These are phyloP conservation scores for Lathyrus sativus DNA, from an alignment of 306 rosid species.

Conservation along the genomic window DNA sequence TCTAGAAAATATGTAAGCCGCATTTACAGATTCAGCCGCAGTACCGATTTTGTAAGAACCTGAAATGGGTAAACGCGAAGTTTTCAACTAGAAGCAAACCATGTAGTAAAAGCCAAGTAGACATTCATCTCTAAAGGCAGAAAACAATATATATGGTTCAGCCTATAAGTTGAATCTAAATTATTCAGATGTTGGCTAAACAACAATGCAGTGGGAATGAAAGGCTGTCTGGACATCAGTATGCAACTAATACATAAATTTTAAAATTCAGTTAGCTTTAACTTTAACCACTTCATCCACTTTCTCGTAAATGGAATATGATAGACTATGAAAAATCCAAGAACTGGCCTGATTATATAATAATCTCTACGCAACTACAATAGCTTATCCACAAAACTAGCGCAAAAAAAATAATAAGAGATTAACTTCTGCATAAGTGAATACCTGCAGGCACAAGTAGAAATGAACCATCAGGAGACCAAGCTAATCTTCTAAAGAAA, in stretches of 20 bases:
- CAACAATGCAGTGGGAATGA: background rate
- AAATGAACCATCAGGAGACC: conserved; percentile 98
- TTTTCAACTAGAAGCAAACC: conserved; percentile 24
- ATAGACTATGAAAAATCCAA: conserved; percentile 15
- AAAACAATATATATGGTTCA: conserved; percentile 4
- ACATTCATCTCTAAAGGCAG: conserved; percentile 25
- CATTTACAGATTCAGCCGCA: conserved; percentile 64
- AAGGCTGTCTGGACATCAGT: conserved; percentile 4
- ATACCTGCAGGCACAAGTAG: conserved; percentile 94
- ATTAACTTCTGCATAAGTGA: conserved; percentile 29
- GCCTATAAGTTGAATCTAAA: conserved; percentile 27
- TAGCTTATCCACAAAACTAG: conserved; percentile 31
- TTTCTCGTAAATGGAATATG: conserved; percentile 24
- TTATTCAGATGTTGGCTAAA: conserved; percentile 27
- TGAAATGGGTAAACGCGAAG: conserved; percentile 52
- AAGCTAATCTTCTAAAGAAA: conserved; percentile 88
- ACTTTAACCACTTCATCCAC: conserved; percentile 30
- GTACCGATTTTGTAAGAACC: conserved; percentile 64
- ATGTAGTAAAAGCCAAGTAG: conserved; percentile 16
- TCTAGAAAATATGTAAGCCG: conserved; percentile 79
- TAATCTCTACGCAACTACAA: conserved; percentile 15
- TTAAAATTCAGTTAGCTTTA: conserved; percentile 22
- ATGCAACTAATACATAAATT: conserved; percentile 13
- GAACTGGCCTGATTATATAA: background rate
- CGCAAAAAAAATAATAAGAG: conserved; percentile 13